Conservation (phyloP, 805 yeast species). For the Candida khao-thaluensis region DNA sequence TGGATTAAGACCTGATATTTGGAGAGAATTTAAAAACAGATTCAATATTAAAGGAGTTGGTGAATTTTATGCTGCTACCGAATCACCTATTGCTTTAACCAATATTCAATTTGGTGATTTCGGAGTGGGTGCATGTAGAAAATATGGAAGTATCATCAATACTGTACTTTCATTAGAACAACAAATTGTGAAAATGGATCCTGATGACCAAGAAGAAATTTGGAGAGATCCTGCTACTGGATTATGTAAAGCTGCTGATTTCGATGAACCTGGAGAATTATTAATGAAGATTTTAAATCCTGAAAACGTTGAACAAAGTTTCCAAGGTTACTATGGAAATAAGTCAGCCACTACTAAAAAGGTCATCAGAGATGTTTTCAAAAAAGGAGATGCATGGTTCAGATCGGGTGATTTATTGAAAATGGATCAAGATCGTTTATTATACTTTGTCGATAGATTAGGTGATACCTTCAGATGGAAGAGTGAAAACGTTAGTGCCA, state of each 20-base stretch:
- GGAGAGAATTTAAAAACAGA: slow-evolving; percentile 75
- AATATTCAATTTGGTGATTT: slow-evolving; percentile 71
- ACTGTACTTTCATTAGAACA: slow-evolving; percentile 52
- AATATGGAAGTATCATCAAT: slow-evolving; percentile 63
- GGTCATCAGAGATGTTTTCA: slow-evolving; percentile 68
- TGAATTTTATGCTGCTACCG: slow-evolving; percentile 93
- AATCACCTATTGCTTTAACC: slow-evolving; percentile 85
- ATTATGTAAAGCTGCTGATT: slow-evolving; percentile 50
- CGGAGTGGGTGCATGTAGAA: slow-evolving; percentile 88
- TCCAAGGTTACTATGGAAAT: slow-evolving; percentile 89
- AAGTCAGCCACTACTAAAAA: slow-evolving; percentile 76
- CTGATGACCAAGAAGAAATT: slow-evolving; percentile 70
- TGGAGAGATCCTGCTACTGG: slow-evolving; percentile 70
- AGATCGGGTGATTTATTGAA: slow-evolving; percentile 82
- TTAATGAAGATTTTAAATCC: slow-evolving; percentile 70
- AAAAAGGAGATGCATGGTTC: slow-evolving; percentile 87
- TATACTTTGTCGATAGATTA: slow-evolving; percentile 85
- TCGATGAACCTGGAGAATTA: slow-evolving; percentile 82
- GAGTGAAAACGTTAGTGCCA: slow-evolving; percentile 90
- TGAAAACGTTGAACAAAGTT: slow-evolving; percentile 64
- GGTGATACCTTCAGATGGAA: slow-evolving; percentile 98
- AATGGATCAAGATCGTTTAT: slow-evolving; percentile 62
- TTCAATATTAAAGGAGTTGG: slow-evolving; percentile 76
- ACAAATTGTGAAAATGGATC: slow-evolving; percentile 70
- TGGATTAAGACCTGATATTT: slow-evolving; percentile 85